Conservation (phyloP, 225 moss, liverwort and hornwort species). For the Lunularia cruciata region DNA sequence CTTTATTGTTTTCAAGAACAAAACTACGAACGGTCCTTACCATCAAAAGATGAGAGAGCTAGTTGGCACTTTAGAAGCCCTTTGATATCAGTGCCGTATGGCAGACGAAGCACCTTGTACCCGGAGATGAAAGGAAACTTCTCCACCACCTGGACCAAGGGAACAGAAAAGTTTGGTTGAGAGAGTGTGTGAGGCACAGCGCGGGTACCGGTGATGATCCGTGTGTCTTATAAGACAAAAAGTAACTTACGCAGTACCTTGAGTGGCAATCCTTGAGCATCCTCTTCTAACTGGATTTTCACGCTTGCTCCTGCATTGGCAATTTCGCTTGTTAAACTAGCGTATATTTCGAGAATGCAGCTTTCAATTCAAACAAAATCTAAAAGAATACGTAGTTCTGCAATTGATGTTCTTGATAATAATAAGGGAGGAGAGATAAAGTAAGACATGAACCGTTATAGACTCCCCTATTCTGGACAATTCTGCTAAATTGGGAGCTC, state of each 20-base stretch:
- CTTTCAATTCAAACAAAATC: too few relatives aligned
- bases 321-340: background rate
- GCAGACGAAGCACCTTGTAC: constrained; percentile 69
- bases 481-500: too few relatives aligned
- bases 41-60: constrained; percentile 48
- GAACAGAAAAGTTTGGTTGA: constrained; percentile 7
- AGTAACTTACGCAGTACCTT: background rate
- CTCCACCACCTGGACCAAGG: constrained; percentile 45
- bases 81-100: constrained; percentile 48
- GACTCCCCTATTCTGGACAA: too few relatives aligned
- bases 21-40: background rate
- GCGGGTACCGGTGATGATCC: too few relatives aligned
- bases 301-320: constrained; percentile 50
- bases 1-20: background rate
- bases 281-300: constrained; percentile 62
- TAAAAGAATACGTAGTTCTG: too few relatives aligned
- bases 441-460: too few relatives aligned
- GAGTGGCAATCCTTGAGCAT: constrained; percentile 44
- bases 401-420: too few relatives aligned
- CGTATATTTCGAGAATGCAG: too few relatives aligned
- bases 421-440: too few relatives aligned
- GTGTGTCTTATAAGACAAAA: too few relatives aligned
- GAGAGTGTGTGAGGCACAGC: too few relatives aligned
- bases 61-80: constrained; percentile 76
- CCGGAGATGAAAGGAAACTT: constrained; percentile 76